These are phyloP conservation scores for Eutrema yunnanense DNA, from an alignment of 345 rosid genomes.

Conservation along the genomic window DNA sequence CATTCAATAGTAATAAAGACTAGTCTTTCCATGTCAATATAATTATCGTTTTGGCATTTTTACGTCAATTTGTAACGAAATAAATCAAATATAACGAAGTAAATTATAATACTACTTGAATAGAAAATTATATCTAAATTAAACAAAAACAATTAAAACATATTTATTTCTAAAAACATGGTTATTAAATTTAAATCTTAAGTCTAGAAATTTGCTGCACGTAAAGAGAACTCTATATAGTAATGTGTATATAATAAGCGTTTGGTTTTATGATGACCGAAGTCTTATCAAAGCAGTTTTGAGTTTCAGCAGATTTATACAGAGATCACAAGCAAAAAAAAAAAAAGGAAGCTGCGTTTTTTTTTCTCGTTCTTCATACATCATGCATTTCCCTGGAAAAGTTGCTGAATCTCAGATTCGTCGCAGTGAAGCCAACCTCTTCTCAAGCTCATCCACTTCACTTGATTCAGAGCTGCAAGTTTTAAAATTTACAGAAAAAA, in stretches of 20 bases:
- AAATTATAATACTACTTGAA: too few species aligned
- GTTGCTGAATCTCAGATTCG: conserved; percentile 41
- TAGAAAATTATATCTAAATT: too few species aligned
- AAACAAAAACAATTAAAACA: too few species aligned
- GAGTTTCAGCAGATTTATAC: conserved; percentile 19
- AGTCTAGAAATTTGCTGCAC: not conserved
- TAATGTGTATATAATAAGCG: not conserved
- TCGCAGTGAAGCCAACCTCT: conserved; percentile 85
- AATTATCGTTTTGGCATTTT: too few species aligned
- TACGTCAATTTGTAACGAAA: too few species aligned
- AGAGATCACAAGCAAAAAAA: not conserved
- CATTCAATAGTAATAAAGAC: too few species aligned
- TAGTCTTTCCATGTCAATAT: too few species aligned
- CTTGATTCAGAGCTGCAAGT: conserved; percentile 53
- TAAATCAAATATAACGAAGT: too few species aligned
- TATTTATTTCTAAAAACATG: too few species aligned
- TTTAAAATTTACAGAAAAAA: not conserved
- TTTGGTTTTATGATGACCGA: conserved; percentile 1
- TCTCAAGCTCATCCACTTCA: conserved; percentile 85
- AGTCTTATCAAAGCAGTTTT: not conserved
- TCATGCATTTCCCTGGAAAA: not conserved
- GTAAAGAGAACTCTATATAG: not conserved
- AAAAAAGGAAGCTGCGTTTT: not conserved
- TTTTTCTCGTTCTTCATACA: not conserved
- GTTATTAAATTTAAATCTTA: not conserved